Evolutionary conservation across 2,329 filamentous ascomycete species (phyloP).

Genomic region (Chalaropsis thielavioides): DNA sequence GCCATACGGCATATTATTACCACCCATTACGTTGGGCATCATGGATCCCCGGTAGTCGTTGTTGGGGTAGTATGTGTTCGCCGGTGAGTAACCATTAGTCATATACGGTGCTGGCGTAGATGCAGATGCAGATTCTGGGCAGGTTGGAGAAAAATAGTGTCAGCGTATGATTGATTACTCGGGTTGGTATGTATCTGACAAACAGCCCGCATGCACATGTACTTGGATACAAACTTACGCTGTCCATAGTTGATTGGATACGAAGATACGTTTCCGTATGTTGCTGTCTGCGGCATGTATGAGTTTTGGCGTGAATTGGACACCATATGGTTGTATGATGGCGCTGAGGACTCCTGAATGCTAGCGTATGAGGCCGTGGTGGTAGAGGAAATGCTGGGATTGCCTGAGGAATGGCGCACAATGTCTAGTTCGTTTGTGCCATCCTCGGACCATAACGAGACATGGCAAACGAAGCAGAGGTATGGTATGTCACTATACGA

Average conservation of each 20-base stretch:
- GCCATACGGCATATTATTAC: slow-evolving; percentile 11
- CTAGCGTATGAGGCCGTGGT: slow-evolving; percentile 36
- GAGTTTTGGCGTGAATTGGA: slow-evolving; percentile 23
- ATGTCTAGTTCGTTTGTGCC: slow-evolving; percentile 51
- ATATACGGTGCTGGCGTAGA: slow-evolving; percentile 17
- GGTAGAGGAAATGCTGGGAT: slow-evolving; percentile 67
- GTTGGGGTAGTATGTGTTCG: slow-evolving; percentile 21
- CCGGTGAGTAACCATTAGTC: slow-evolving; percentile 24
- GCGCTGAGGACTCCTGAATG: slow-evolving; percentile 21
- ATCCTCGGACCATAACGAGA: slow-evolving; percentile 54
- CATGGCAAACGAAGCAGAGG: slow-evolving; percentile 44
- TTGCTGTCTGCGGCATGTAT: slow-evolving; percentile 21
- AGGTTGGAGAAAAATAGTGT: not conserved
- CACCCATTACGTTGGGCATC: slow-evolving; percentile 11
- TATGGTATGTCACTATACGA: slow-evolving; percentile 41
- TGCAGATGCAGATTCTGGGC: not conserved
- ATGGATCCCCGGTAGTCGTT: slow-evolving; percentile 18
- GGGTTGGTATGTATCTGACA: not conserved
- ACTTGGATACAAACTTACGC: slow-evolving; percentile 23
- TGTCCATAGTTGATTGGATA: slow-evolving; percentile 23
- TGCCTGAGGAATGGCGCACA: slow-evolving; percentile 47
- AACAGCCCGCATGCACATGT: not conserved
- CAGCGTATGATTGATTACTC: not conserved
- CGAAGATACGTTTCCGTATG: slow-evolving; percentile 19
- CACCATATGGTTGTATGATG: slow-evolving; percentile 28